These are phyloP conservation scores for Trichomonas gallinae DNA, from an alignment of 208 protist species.

Conservation along the genomic window DNA sequence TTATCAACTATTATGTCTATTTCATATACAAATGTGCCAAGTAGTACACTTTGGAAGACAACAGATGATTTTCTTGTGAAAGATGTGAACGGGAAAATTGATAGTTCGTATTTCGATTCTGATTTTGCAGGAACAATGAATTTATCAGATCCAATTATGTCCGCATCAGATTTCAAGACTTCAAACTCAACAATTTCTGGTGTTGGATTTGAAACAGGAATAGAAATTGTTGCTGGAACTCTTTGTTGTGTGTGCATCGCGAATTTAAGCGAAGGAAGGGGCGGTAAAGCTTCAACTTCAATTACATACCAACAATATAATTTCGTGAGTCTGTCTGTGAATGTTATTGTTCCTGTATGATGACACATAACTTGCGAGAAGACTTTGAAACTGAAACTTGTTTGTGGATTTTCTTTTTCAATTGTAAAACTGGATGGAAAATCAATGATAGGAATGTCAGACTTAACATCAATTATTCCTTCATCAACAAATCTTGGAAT, in stretches of 20 bases:
- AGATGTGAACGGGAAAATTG: neutral
- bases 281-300: neutral
- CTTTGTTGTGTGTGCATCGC: neutral
- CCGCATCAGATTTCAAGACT: neutral
- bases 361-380: neutral
- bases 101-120: neutral
- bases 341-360: neutral
- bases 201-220: neutral
- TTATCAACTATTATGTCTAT: neutral
- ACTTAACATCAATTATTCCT: neutral
- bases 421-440: neutral
- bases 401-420: neutral
- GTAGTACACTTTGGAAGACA: neutral
- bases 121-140: neutral
- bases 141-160: neutral
- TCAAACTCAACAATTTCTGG: neutral
- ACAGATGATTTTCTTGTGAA: neutral
- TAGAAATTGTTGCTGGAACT: neutral
- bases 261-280: neutral
- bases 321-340: neutral
- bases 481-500: neutral
- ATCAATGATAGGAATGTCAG: neutral
- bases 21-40: neutral
- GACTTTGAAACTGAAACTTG: neutral
- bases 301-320: neutral